These are phyloP conservation scores for Eleusine indica DNA, from an alignment of 176 grass and related monocot species.

Conservation along the genomic window DNA sequence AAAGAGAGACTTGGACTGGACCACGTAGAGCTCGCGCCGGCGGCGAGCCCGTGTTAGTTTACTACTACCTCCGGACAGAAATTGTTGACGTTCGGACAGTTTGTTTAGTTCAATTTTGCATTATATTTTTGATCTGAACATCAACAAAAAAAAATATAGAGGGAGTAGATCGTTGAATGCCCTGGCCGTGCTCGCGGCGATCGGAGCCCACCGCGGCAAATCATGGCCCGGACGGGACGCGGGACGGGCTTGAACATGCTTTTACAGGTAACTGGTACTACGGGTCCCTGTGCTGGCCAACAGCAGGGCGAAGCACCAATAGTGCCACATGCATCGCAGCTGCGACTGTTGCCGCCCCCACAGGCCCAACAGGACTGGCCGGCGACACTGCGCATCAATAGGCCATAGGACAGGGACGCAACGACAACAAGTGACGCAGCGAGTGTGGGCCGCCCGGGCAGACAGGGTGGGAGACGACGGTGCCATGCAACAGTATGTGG, in stretches of 20 bases:
- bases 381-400: slow-evolving; percentile 4
- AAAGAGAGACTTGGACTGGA: too few species aligned
- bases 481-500: background rate
- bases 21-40: background rate
- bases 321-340: slow-evolving; percentile 11
- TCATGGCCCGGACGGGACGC: background rate
- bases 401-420: background rate
- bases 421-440: background rate
- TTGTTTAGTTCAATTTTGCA: too few species aligned
- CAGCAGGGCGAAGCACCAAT: background rate
- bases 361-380: slow-evolving; percentile 1
- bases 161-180: slow-evolving; percentile 15
- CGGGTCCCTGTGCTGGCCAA: background rate
- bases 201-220: background rate
- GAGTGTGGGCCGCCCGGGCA: background rate
- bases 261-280: background rate
- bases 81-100: too few species aligned
- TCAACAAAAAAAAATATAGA: too few species aligned
- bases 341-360: background rate
- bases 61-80: too few species aligned
- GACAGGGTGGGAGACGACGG: too few species aligned
- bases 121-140: too few species aligned
- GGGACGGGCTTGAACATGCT: background rate
- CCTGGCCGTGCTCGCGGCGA: background rate
- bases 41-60: background rate